A percentile compares a stretch with the other conserved stretches of the same genome.
Evolutionary conservation across 1,139 yeast species (phyloP).

Genomic region (Meyerozyma guilliermondii): DNA sequence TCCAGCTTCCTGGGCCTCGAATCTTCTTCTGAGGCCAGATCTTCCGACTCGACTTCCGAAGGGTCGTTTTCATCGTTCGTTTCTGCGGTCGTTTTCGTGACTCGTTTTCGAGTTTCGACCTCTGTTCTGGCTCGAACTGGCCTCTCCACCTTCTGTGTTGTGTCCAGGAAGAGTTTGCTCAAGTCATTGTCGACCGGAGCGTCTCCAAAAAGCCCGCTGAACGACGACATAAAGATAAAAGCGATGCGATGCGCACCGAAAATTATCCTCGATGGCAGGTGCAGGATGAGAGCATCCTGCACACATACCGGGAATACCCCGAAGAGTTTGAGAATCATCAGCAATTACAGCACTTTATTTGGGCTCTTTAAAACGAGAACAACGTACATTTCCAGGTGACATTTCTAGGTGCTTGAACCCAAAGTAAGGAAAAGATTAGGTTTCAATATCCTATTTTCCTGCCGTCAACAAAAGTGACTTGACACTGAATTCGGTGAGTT

Average conservation of each 20-base stretch:
- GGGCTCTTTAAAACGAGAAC: too few relatives aligned
- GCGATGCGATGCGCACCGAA: background rate
- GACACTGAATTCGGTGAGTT: too few relatives aligned
- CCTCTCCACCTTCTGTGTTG: background rate
- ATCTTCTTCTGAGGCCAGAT: constrained; percentile 10
- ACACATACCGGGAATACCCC: constrained; percentile 23
- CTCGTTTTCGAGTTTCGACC: background rate
- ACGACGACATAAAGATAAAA: constrained; percentile 1
- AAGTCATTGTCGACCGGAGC: background rate
- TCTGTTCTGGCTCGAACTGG: background rate
- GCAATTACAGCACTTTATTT: too few relatives aligned
- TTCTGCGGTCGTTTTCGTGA: background rate
- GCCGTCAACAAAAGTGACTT: too few relatives aligned
- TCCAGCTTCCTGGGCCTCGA: constrained; percentile 14
- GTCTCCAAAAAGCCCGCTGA: constrained; percentile 3
- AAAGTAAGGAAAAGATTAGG: too few relatives aligned
- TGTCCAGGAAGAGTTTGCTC: background rate
- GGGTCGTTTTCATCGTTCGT: background rate
- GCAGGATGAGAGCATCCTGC: constrained; percentile 16
- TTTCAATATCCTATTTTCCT: too few relatives aligned
- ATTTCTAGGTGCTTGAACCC: too few relatives aligned
- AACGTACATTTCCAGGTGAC: too few relatives aligned
- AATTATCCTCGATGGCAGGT: background rate
- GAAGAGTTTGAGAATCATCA: background rate
- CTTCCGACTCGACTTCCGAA: constrained; percentile 13